These are phyloP conservation scores for Cladophialophora chaetospira DNA, from an alignment of 2,329 filamentous ascomycete genomes.

Conservation along the genomic window DNA sequence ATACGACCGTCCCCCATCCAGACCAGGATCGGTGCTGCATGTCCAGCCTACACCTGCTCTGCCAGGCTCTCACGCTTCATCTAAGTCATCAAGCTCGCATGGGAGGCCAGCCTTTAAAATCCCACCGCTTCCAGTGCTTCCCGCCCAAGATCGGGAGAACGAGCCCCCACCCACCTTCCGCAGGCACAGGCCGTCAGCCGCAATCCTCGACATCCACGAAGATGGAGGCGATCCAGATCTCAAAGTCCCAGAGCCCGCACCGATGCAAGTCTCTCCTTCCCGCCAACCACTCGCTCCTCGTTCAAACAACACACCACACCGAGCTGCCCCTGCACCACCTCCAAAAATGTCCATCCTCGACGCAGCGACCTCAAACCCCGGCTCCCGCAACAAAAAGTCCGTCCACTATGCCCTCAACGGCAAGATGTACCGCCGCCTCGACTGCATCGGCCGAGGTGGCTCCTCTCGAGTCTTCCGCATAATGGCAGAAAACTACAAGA, in stretches of 20 bases:
- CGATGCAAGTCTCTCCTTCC: constrained; percentile 45
- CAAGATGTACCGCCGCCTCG: constrained; percentile 84
- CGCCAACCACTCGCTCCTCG: constrained; percentile 54
- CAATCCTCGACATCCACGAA: constrained; percentile 61
- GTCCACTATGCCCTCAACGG: constrained; percentile 88
- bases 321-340: constrained; percentile 74
- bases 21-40: constrained; percentile 32
- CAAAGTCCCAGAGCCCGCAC: constrained; percentile 46
- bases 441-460: constrained; percentile 87
- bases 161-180: constrained; percentile 71
- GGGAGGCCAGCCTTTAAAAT: constrained; percentile 61
- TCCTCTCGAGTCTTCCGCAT: constrained; percentile 95
- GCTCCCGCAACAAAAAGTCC: constrained; percentile 74
- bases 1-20: constrained; percentile 28
- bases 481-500: constrained; percentile 94
- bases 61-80: constrained; percentile 42
- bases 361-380: constrained; percentile 79
- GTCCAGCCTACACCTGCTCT: constrained; percentile 45
- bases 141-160: constrained; percentile 83
- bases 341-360: constrained; percentile 98
- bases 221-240: constrained; percentile 38
- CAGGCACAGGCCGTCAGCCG: constrained; percentile 58
- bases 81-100: constrained; percentile 44
- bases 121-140: constrained; percentile 59
- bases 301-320: constrained; percentile 71